Evolutionary conservation across 108 stramenopile species (phyloP).

Genomic region (Cyclotella sp.): DNA sequence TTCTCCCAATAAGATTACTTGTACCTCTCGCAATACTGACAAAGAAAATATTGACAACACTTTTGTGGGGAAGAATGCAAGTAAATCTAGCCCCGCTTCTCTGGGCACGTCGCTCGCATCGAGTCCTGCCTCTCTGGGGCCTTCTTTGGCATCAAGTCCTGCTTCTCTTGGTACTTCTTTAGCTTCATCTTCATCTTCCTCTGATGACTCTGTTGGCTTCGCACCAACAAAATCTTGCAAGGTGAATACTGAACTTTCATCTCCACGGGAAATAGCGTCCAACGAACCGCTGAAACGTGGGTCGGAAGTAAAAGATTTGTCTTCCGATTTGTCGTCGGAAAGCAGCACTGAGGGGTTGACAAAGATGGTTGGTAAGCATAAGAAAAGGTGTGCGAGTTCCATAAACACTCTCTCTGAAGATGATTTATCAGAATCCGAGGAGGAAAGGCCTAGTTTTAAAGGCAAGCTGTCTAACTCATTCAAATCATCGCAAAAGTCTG

Average conservation of each 20-base stretch:
- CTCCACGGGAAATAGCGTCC: too few relatives aligned
- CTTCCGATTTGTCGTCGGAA: constrained; percentile 4
- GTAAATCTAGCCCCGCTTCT: not conserved
- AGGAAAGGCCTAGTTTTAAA: not conserved
- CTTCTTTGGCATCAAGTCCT: constrained; percentile 6
- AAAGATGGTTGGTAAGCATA: not conserved
- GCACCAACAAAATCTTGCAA: constrained; percentile 1
- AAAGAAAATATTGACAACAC: constrained; percentile 5
- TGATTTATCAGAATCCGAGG: constrained; percentile 3
- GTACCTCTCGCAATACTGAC: not conserved
- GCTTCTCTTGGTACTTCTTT: constrained; percentile 6
- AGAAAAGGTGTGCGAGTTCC: not conserved
- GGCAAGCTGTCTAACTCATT: not conserved
- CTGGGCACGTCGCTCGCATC: not conserved
- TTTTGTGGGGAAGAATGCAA: not conserved
- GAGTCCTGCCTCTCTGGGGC: constrained; percentile 7
- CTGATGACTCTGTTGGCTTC: not conserved
- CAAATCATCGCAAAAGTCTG: not conserved
- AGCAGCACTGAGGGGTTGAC: not conserved
- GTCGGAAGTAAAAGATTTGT: not conserved
- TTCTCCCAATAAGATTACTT: not conserved
- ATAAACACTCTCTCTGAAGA: constrained; percentile 2
- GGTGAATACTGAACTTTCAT: not conserved
- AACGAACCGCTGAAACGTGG: not conserved
- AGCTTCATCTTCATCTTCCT: not conserved